phyloP scores from a whole-genome alignment of 345 rosid species.

The Populus simonii region DNA sequence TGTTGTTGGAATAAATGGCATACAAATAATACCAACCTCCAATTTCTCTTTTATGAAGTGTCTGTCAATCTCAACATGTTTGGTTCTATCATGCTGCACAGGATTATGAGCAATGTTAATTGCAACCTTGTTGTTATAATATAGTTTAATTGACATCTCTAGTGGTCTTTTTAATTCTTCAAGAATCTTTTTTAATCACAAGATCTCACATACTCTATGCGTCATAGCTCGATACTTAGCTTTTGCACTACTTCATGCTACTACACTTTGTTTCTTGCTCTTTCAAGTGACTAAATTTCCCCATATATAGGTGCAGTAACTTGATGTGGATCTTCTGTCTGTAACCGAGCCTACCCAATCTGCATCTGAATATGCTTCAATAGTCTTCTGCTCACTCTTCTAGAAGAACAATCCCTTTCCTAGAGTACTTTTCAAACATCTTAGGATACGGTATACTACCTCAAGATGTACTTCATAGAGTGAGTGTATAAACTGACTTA shows the following conservation, averaged over 20 bases:
- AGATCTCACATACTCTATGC: not conserved
- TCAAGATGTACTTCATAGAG: not conserved
- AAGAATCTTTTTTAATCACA: not conserved
- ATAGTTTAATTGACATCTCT: not conserved
- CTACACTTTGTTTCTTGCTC: conserved; percentile 4
- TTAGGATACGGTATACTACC: not conserved
- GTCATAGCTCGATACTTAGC: not conserved
- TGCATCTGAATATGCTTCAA: not conserved
- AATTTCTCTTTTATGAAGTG: too few relatives aligned
- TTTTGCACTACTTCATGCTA: not conserved
- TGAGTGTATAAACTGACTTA: too few relatives aligned
- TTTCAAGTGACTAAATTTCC: too few relatives aligned
- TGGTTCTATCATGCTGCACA: too few relatives aligned
- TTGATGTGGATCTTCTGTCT: not conserved
- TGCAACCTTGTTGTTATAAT: not conserved
- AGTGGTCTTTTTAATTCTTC: not conserved
- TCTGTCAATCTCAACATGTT: too few relatives aligned
- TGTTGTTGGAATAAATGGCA: too few relatives aligned
- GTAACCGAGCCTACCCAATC: not conserved
- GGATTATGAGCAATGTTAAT: too few relatives aligned
- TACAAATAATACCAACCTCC: too few relatives aligned
- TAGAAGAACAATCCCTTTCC: too few relatives aligned
- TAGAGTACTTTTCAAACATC: too few relatives aligned
- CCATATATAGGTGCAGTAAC: not conserved
- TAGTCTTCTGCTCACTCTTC: not conserved